Percentiles rank a stretch among this genome's conserved stretches.
phyloP scores from a whole-genome alignment of 768 basidiomycete genomes.

The Sporobolomyces phaffii region DNA sequence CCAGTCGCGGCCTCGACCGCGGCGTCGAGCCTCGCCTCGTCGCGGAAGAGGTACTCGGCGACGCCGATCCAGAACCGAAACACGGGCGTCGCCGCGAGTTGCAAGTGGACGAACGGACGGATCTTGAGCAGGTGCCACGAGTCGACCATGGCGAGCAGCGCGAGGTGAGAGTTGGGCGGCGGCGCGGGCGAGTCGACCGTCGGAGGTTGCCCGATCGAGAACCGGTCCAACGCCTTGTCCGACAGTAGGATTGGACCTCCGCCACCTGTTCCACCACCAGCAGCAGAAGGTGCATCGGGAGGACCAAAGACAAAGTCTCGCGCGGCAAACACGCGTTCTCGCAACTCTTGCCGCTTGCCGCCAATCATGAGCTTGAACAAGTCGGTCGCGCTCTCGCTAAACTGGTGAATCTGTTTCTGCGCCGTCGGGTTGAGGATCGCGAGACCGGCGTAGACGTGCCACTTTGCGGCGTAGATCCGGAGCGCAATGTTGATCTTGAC shows the following conservation, averaged over 20 bases:
- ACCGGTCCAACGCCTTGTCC: conserved; percentile 78
- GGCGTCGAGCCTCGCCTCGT: conserved; percentile 56
- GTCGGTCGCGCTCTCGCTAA: conserved; percentile 73
- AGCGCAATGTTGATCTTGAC: conserved; percentile 95
- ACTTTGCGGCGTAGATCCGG: conserved; percentile 92
- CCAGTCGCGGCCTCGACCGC: conserved; percentile 73
- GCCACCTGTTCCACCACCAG: conserved; percentile 34
- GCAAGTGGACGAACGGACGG: conserved; percentile 81
- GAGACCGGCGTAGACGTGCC: conserved; percentile 99
- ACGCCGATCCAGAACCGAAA: conserved; percentile 97
- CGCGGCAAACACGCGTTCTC: conserved; percentile 66
- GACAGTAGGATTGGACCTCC: conserved; percentile 66
- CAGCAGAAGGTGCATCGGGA: neutral
- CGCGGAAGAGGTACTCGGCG: conserved; percentile 87
- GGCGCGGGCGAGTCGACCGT: conserved; percentile 33
- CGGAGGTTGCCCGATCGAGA: conserved; percentile 63
- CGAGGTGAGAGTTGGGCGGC: conserved; percentile 79
- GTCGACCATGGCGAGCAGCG: conserved; percentile 95
- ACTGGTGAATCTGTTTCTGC: conserved; percentile 80
- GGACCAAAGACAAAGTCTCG: conserved; percentile 67
- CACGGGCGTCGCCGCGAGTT: conserved; percentile 88
- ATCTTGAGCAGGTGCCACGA: conserved; percentile 86
- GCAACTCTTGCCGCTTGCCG: conserved; percentile 55
- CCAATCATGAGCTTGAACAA: conserved; percentile 93
- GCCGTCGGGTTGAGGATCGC: conserved; percentile 94